Conservation (phyloP, 2,329 filamentous ascomycete genomes). For the Colletotrichum falcatum region DNA sequence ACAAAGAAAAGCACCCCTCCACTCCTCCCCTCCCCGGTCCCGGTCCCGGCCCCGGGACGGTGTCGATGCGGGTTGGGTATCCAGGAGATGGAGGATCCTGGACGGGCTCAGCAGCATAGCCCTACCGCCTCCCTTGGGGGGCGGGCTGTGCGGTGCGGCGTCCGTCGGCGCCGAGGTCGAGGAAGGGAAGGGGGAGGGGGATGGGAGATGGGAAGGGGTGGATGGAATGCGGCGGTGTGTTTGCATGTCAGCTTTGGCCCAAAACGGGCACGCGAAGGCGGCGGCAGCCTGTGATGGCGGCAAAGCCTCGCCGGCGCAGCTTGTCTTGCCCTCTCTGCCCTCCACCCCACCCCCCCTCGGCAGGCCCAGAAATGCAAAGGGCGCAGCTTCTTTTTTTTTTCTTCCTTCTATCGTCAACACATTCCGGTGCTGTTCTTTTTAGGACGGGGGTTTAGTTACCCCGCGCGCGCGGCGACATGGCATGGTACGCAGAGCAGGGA, state of each 20-base stretch:
- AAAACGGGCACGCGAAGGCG: constrained; percentile 9
- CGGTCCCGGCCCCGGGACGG: constrained; percentile 12
- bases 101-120: constrained; percentile 13
- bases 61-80: neutral
- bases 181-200: neutral
- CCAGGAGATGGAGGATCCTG: neutral
- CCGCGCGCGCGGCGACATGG: too few species aligned
- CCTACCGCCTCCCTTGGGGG: constrained; percentile 7
- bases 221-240: neutral
- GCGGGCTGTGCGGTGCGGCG: constrained; percentile 14
- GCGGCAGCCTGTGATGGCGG: too few species aligned
- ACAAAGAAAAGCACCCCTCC: neutral
- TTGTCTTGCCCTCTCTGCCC: neutral
- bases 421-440: neutral
- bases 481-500: neutral
- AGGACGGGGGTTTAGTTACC: neutral
- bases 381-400: neutral
- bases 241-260: constrained; percentile 27
- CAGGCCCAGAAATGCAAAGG: neutral
- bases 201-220: neutral
- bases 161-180: constrained; percentile 8
- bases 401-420: too few species aligned
- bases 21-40: neutral
- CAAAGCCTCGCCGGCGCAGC: constrained; percentile 6
- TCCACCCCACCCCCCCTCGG: too few species aligned